Percentiles rank a stretch among this genome's conserved stretches.
These are phyloP conservation scores for Trifolium fragiferum DNA, from an alignment of 306 rosid species.

Conservation along the genomic window DNA sequence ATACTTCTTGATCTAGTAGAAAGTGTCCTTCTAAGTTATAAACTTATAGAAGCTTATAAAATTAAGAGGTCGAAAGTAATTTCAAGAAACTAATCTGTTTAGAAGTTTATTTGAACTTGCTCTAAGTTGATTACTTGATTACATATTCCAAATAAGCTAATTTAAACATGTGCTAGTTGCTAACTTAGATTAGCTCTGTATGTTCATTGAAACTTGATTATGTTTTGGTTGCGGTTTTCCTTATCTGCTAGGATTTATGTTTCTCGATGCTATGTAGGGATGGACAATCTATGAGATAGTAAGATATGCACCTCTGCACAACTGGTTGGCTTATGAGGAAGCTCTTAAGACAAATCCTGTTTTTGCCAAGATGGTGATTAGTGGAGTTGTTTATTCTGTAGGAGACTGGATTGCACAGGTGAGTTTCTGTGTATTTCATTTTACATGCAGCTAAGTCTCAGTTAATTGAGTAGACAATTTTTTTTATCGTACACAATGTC, in stretches of 20 bases:
- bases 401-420: constrained; percentile 99
- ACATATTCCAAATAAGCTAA: background rate
- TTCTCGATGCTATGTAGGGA: constrained; percentile 57
- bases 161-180: constrained; percentile 1
- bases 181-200: background rate
- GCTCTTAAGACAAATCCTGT: constrained; percentile 94
- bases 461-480: background rate
- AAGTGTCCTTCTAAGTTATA: background rate
- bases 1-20: background rate
- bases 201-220: constrained; percentile 10
- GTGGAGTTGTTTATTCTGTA: constrained; percentile 91
- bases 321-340: constrained; percentile 96
- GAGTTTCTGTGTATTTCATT: constrained; percentile 30
- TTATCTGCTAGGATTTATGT: constrained; percentile 24
- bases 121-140: background rate
- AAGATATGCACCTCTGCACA: constrained; percentile 92
- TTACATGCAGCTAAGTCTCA: constrained; percentile 5
- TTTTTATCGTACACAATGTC: background rate
- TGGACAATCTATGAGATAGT: constrained; percentile 93
- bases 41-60: background rate
- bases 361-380: constrained; percentile 94
- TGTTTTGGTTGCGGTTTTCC: constrained; percentile 12
- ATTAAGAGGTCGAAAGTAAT: background rate
- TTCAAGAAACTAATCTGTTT: background rate
- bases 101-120: background rate